These are phyloP conservation scores for Aciculoconidium aculeatum DNA, from an alignment of 805 yeast genomes.

Conservation along the genomic window DNA sequence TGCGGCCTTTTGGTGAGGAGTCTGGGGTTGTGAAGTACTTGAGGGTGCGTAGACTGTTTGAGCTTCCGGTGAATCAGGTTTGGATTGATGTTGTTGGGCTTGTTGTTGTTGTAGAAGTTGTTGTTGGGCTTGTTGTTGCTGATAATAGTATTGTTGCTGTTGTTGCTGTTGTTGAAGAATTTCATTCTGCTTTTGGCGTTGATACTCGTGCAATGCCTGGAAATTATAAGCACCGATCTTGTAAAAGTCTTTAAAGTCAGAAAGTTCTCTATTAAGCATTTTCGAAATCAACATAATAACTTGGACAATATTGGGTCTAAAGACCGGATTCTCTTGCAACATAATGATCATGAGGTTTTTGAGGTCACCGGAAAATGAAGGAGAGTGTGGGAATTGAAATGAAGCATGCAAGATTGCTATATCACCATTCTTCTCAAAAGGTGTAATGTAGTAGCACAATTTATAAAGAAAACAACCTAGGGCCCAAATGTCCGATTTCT, in stretches of 20 bases:
- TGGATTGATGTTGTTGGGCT: conserved; percentile 6
- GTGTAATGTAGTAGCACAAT: conserved; percentile 87
- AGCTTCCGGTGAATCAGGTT: conserved; percentile 1
- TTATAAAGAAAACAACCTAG: conserved; percentile 88
- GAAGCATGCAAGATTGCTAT: conserved; percentile 82
- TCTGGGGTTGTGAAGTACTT: no score
- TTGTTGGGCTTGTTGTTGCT: conserved; percentile 23
- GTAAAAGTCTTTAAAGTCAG: conserved; percentile 41
- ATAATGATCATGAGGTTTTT: conserved; percentile 71
- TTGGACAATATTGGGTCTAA: conserved; percentile 85
- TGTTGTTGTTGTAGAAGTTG: conserved; percentile 4
- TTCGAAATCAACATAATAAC: conserved; percentile 61
- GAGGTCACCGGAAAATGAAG: conserved; percentile 64
- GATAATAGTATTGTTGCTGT: conserved; percentile 36
- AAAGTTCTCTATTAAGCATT: conserved; percentile 32
- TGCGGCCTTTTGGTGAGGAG: no score
- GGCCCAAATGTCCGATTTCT: conserved; percentile 95
- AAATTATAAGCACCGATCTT: conserved; percentile 51
- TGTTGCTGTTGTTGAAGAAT: conserved; percentile 31
- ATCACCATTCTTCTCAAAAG: conserved; percentile 86
- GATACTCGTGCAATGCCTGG: conserved; percentile 49
- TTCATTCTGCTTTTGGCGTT: conserved; percentile 31
- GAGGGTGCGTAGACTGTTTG: not conserved
- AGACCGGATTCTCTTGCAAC: conserved; percentile 75
- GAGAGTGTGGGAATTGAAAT: conserved; percentile 67